Percentiles rank a stretch among this genome's conserved stretches.
Evolutionary conservation across 1,284 basidiomycete genomes (phyloP).

Genomic region (Malassezia pachydermatis): DNA sequence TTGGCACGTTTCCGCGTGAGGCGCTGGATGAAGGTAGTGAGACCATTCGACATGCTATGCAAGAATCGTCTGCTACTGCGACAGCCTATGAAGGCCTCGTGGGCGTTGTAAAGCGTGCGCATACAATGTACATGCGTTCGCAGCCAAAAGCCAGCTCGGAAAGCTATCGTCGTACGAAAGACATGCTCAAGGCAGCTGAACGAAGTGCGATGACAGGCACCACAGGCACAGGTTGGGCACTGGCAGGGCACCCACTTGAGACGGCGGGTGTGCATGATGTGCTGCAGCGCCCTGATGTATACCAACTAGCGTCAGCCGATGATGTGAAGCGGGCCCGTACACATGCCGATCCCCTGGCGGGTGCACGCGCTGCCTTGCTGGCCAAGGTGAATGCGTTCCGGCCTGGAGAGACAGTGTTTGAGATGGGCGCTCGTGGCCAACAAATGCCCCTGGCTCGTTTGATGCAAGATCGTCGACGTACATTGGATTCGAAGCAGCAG

Average conservation of each 20-base stretch:
- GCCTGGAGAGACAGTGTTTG: constrained; percentile 83
- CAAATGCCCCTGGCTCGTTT: constrained; percentile 50
- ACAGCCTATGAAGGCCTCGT: constrained; percentile 63
- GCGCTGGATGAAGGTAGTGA: constrained; percentile 60
- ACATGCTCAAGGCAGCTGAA: constrained; percentile 57
- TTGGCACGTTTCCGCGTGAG: constrained; percentile 73
- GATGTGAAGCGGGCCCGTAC: constrained; percentile 3
- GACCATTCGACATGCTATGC: constrained; percentile 58
- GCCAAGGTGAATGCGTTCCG: constrained; percentile 69
- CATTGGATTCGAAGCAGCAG: constrained; percentile 55
- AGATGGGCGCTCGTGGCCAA: constrained; percentile 68
- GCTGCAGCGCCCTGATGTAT: constrained; percentile 35
- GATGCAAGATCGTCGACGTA: constrained; percentile 80
- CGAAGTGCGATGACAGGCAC: constrained; percentile 28
- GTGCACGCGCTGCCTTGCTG: constrained; percentile 59
- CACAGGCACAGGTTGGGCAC: constrained; percentile 54
- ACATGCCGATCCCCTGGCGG: constrained; percentile 27
- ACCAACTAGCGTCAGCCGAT: constrained; percentile 23
- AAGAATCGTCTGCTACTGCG: constrained; percentile 45
- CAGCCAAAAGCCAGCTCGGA: constrained; percentile 77
- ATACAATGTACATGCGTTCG: constrained; percentile 85
- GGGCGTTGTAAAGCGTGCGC: constrained; percentile 80
- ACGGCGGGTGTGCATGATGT: constrained; percentile 62
- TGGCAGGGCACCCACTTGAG: constrained; percentile 57
- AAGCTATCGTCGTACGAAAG: constrained; percentile 79